Conservation (phyloP, 2,329 filamentous ascomycete species). For the Monosporascus sp. region DNA sequence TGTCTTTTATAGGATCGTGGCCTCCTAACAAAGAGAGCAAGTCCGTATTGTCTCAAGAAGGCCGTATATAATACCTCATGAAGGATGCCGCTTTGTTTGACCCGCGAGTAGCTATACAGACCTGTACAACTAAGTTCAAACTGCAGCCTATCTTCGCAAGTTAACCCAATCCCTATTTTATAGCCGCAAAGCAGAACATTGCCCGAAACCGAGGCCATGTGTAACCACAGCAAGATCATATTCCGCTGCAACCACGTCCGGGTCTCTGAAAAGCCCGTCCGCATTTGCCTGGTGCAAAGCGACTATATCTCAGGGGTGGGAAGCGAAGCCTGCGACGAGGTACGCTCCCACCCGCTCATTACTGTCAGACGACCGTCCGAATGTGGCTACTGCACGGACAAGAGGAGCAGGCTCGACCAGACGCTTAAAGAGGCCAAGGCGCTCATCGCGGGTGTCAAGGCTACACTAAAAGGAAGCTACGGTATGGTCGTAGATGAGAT, state of each 20-base stretch:
- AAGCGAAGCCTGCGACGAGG: conserved; percentile 10
- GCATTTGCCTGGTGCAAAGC: conserved; percentile 10
- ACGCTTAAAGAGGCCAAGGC: conserved; percentile 7
- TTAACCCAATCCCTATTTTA: no score
- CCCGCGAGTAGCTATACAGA: not conserved
- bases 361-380: conserved; percentile 9
- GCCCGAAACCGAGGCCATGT: conserved; percentile 15
- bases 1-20: not conserved
- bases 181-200: no score
- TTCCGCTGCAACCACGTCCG: conserved; percentile 22
- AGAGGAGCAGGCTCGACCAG: conserved; percentile 5
- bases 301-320: conserved; percentile 6
- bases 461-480: conserved; percentile 10
- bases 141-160: no score
- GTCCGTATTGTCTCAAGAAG: not conserved
- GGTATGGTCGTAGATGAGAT: conserved; percentile 6
- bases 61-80: not conserved
- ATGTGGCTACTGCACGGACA: conserved; percentile 12
- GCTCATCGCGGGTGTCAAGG: conserved; percentile 9
- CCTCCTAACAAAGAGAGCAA: not conserved
- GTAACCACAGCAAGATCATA: conserved; percentile 17
- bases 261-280: conserved; percentile 4
- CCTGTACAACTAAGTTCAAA: no score
- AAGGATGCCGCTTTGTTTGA: not conserved
- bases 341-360: conserved; percentile 11